Percentiles rank a stretch among this genome's conserved stretches.
These are phyloP conservation scores for Populus hybrid DNA, from an alignment of 441 rosid genomes.

Conservation along the genomic window DNA sequence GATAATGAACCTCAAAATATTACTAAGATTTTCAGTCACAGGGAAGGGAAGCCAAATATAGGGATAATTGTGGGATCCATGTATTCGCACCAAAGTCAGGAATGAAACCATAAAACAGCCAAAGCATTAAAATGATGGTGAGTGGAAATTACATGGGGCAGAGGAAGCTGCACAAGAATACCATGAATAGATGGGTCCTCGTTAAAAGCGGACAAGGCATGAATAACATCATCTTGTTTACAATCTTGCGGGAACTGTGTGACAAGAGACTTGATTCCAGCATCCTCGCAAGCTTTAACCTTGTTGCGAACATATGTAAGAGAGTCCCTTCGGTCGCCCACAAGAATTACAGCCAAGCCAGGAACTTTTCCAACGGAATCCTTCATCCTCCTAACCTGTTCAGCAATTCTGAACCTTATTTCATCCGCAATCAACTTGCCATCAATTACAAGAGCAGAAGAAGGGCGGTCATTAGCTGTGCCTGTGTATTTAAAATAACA, in stretches of 20 bases:
- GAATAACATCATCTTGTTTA: slow-evolving; percentile 49
- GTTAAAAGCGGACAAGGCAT: slow-evolving; percentile 46
- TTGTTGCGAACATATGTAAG: slow-evolving; percentile 80
- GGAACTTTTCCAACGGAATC: slow-evolving; percentile 65
- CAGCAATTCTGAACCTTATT: slow-evolving; percentile 54
- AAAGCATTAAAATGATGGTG: background rate
- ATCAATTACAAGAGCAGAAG: slow-evolving; percentile 50
- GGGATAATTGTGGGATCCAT: background rate
- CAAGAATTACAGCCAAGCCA: slow-evolving; percentile 84
- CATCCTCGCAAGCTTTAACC: slow-evolving; percentile 79
- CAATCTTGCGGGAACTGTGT: slow-evolving; percentile 56
- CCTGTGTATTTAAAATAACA: background rate
- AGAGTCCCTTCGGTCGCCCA: slow-evolving; percentile 84
- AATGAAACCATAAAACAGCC: background rate
- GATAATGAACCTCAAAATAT: too few relatives aligned
- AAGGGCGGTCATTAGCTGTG: slow-evolving; percentile 35
- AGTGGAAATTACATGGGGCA: slow-evolving; percentile 71
- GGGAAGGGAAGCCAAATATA: background rate
- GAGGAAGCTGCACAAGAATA: slow-evolving; percentile 91
- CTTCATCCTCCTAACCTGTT: slow-evolving; percentile 72
- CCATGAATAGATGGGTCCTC: slow-evolving; percentile 76
- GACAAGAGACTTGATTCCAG: slow-evolving; percentile 72
- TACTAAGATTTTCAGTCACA: background rate
- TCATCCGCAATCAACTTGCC: slow-evolving; percentile 80
- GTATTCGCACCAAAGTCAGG: background rate